Evolutionary conservation across 164 flowering plant genomes (phyloP).

Genomic region (Santalum album): DNA sequence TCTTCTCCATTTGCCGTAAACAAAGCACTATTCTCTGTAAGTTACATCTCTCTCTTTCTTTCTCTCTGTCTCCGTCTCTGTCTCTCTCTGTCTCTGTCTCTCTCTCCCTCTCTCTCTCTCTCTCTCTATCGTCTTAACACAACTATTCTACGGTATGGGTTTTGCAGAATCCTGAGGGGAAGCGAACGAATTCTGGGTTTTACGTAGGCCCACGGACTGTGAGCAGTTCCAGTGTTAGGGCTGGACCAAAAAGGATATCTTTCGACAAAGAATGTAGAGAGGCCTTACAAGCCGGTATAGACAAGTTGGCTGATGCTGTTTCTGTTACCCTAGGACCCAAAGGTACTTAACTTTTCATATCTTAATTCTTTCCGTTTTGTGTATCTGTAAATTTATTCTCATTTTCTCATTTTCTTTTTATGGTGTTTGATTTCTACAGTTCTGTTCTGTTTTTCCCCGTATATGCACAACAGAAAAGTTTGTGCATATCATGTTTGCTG

Average conservation of each 20-base stretch:
- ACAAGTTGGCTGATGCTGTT: conserved; percentile 97
- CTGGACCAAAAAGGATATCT: conserved; percentile 68
- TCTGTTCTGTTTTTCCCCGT: too few species aligned
- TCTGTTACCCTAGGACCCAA: conserved; percentile 84
- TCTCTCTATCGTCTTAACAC: not conserved
- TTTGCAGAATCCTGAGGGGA: conserved; percentile 12
- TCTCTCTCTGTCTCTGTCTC: not conserved
- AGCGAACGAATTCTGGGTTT: conserved; percentile 9
- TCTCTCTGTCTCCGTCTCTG: not conserved
- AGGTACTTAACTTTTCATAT: conserved; percentile 40
- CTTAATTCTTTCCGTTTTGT: not conserved
- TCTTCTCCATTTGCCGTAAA: not conserved
- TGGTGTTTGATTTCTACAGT: not conserved
- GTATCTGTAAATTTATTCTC: not conserved
- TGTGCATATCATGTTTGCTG: too few species aligned
- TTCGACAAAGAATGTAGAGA: conserved; percentile 63
- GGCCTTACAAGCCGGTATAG: conserved; percentile 61
- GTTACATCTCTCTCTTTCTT: not conserved
- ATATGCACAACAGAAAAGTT: too few species aligned
- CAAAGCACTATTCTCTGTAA: not conserved
- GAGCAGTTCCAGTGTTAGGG: conserved; percentile 26
- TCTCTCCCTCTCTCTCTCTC: not conserved
- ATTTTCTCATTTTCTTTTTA: not conserved
- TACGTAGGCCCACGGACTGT: conserved; percentile 10
- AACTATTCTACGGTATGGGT: not conserved